phyloP scores from a whole-genome alignment of 345 rosid genomes.

The Firmiana major region DNA sequence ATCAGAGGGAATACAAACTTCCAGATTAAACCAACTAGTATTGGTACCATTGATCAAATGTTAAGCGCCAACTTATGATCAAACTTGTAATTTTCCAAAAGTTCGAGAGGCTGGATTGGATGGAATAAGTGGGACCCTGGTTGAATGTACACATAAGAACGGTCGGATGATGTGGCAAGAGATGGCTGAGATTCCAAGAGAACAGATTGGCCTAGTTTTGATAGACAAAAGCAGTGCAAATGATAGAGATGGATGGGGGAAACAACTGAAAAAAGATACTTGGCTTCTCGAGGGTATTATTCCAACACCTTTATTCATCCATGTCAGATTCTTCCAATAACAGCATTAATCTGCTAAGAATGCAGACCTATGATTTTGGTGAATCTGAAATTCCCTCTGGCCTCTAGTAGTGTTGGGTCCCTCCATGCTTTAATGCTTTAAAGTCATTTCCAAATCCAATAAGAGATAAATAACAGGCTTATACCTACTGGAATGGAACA shows the following conservation, averaged over 20 bases:
- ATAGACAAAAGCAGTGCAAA: conserved; percentile 49
- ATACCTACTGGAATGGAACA: conserved; percentile 56
- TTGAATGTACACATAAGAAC: conserved; percentile 29
- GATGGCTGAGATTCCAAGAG: conserved; percentile 26
- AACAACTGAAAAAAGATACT: conserved; percentile 56
- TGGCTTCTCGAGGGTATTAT: conserved; percentile 65
- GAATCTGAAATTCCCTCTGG: conserved; percentile 47
- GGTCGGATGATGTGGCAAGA: conserved; percentile 39
- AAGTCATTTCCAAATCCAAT: conserved; percentile 40
- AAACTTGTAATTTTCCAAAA: neutral
- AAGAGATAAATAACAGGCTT: conserved; percentile 45
- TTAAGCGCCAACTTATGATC: neutral
- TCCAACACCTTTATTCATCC: conserved; percentile 53
- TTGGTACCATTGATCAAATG: neutral
- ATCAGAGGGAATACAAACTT: too few relatives aligned
- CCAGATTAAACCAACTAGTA: too few relatives aligned
- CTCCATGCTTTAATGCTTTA: conserved; percentile 61
- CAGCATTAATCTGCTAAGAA: conserved; percentile 67
- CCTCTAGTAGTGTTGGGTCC: conserved; percentile 39
- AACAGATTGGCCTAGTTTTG: conserved; percentile 22
- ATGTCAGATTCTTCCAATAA: conserved; percentile 63
- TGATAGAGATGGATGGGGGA: conserved; percentile 38
- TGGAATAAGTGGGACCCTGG: conserved; percentile 19
- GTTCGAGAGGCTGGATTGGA: neutral
- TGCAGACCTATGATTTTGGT: conserved; percentile 48